Conservation (phyloP, 441 rosid genomes). For the Flueggea neowawraea region DNA sequence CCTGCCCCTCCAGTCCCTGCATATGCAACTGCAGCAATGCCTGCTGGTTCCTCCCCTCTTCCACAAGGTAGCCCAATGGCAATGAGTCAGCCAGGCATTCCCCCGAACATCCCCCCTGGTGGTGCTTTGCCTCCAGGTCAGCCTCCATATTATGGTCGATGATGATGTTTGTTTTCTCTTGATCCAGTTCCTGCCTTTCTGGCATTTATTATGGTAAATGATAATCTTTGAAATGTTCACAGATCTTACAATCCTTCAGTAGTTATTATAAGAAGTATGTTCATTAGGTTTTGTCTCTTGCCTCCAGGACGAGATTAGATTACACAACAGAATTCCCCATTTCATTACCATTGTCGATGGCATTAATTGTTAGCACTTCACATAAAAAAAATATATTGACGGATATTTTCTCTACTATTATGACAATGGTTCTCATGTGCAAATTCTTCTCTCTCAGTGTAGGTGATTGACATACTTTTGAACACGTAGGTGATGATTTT, state of each 20-base stretch:
- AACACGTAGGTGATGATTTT: no score
- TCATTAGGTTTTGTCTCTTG: no score
- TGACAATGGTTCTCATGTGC: no score
- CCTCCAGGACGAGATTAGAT: no score
- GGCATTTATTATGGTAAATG: slow-evolving; percentile 18
- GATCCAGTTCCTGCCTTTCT: slow-evolving; percentile 5
- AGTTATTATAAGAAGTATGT: no score
- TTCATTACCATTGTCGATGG: no score
- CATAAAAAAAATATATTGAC: no score
- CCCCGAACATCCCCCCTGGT: slow-evolving; percentile 32
- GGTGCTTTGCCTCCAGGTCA: slow-evolving; percentile 38
- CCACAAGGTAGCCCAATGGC: slow-evolving; percentile 29
- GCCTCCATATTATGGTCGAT: slow-evolving; percentile 47
- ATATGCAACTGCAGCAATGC: slow-evolving; percentile 30
- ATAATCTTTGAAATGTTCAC: slow-evolving; percentile 3
- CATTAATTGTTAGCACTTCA: no score
- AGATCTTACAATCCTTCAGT: not conserved
- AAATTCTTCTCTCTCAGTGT: no score
- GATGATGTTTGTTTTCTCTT: slow-evolving; percentile 13
- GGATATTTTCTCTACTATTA: no score
- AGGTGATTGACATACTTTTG: no score
- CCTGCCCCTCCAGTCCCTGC: slow-evolving; percentile 26
- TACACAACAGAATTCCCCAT: no score
- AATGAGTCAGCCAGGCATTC: slow-evolving; percentile 32
- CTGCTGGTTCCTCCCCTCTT: slow-evolving; percentile 43